These are phyloP conservation scores for Neurospora sp. DNA, from an alignment of 495 filamentous ascomycete genomes.

Conservation along the genomic window DNA sequence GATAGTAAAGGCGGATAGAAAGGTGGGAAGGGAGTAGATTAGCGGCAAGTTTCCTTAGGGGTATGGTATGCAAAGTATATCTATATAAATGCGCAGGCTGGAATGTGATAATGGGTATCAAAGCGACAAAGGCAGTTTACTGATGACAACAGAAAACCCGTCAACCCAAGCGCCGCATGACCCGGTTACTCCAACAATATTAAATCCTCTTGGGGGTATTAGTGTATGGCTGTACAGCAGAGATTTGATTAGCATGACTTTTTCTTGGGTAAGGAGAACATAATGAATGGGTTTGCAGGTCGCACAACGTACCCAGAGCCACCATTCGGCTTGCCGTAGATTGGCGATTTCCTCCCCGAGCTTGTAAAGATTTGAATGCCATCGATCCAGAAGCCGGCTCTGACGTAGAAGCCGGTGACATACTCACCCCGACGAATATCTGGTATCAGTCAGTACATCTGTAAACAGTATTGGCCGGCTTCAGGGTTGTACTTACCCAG, in stretches of 20 bases:
- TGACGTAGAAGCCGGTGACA: slow-evolving; percentile 75
- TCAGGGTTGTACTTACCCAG: slow-evolving; percentile 45
- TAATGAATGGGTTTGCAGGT: background rate
- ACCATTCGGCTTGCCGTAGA: slow-evolving; percentile 74
- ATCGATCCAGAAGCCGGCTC: slow-evolving; percentile 79
- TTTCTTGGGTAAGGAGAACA: background rate
- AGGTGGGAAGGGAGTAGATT: background rate
- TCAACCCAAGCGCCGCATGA: slow-evolving; percentile 77
- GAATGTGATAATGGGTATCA: background rate
- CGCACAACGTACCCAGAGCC: slow-evolving; percentile 59
- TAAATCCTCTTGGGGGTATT: slow-evolving; percentile 83
- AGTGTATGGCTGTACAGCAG: slow-evolving; percentile 59
- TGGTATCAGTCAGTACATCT: slow-evolving; percentile 17
- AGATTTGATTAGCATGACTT: background rate
- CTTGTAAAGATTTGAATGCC: slow-evolving; percentile 87
- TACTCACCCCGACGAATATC: slow-evolving; percentile 81
- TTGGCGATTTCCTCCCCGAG: slow-evolving; percentile 68
- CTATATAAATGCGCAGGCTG: background rate
- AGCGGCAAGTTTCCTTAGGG: background rate
- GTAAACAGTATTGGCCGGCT: background rate
- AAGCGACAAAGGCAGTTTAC: slow-evolving; percentile 26
- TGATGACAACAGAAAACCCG: slow-evolving; percentile 79
- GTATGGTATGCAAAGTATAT: background rate
- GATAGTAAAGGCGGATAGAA: background rate
- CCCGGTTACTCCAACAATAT: slow-evolving; percentile 77